Evolutionary conservation across 2,329 filamentous ascomycete species (phyloP).

Genomic region (Fusarium hostae): DNA sequence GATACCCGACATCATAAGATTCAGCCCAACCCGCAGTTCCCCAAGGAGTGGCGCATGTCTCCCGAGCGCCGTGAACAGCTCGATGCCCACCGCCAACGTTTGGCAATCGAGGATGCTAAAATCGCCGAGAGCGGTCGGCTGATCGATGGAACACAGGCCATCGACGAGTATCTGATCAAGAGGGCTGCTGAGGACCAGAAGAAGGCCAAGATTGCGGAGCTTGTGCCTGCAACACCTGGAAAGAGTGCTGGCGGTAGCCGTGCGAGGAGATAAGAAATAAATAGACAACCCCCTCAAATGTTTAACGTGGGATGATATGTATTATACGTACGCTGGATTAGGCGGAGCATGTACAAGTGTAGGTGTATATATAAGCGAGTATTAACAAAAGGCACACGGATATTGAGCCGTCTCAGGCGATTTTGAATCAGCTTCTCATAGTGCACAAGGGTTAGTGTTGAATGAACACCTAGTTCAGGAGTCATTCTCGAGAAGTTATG

Average conservation of each 20-base stretch:
- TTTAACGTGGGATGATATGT: slow-evolving; percentile 36
- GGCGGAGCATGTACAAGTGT: slow-evolving; percentile 42
- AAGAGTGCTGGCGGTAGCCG: slow-evolving; percentile 35
- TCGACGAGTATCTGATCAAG: slow-evolving; percentile 53
- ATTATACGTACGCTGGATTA: slow-evolving; percentile 40
- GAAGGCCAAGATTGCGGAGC: slow-evolving; percentile 49
- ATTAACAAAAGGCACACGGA: slow-evolving; percentile 39
- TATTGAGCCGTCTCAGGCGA: slow-evolving; percentile 23
- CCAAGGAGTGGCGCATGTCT: slow-evolving; percentile 84
- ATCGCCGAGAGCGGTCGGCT: slow-evolving; percentile 64
- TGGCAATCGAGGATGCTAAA: slow-evolving; percentile 64
- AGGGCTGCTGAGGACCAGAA: slow-evolving; percentile 49
- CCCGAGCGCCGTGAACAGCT: slow-evolving; percentile 73
- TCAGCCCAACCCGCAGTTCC: slow-evolving; percentile 77
- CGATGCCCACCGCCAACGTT: slow-evolving; percentile 65
- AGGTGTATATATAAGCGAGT: slow-evolving; percentile 42
- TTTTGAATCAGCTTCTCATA: not conserved
- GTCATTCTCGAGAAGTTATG: not conserved
- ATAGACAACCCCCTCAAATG: not conserved
- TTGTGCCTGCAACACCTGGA: slow-evolving; percentile 42
- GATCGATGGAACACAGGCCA: slow-evolving; percentile 66
- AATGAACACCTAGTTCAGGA: not conserved
- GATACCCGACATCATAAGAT: slow-evolving; percentile 87
- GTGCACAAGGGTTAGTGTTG: not conserved
- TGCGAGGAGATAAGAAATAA: slow-evolving; percentile 37